phyloP scores from a whole-genome alignment of 2,329 filamentous ascomycete species.

The Ophiocordyceps robertsii region DNA sequence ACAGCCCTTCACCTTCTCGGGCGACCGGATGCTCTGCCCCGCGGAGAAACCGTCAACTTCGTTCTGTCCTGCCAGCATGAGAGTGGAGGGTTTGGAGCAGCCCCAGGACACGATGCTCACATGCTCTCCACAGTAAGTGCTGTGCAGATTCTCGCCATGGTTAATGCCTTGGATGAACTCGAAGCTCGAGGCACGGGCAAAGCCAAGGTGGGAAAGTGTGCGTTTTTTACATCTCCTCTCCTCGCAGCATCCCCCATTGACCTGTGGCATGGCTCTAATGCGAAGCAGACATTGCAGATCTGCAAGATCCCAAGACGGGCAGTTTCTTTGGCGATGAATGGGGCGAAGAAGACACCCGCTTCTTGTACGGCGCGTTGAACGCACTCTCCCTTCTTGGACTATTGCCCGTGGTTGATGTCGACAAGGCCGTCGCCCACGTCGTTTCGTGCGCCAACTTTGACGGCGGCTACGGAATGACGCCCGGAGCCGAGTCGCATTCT shows the following conservation, averaged over 20 bases:
- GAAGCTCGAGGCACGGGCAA: conserved; percentile 54
- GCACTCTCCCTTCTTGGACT: conserved; percentile 73
- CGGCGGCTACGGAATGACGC: conserved; percentile 80
- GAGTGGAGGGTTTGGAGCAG: conserved; percentile 83
- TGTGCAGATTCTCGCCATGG: conserved; percentile 78
- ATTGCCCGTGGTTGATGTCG: conserved; percentile 60
- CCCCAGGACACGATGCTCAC: conserved; percentile 87
- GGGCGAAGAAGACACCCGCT: conserved; percentile 92
- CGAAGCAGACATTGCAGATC: conserved; percentile 54
- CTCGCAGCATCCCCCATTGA: conserved; percentile 1
- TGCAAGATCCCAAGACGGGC: conserved; percentile 71
- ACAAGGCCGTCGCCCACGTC: conserved; percentile 68
- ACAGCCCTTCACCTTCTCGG: conserved; percentile 77
- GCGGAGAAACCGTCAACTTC: conserved; percentile 73
- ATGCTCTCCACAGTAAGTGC: conserved; percentile 94
- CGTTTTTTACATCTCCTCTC: conserved; percentile 19
- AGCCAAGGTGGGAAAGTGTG: conserved; percentile 66
- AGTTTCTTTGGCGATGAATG: conserved; percentile 91
- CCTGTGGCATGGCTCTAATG: conserved; percentile 6
- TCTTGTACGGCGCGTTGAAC: conserved; percentile 82
- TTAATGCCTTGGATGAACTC: conserved; percentile 74
- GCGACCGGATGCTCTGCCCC: conserved; percentile 67
- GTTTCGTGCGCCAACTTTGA: conserved; percentile 83
- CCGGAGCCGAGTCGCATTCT: conserved; percentile 86
- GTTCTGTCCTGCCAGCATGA: conserved; percentile 90